Conservation (phyloP, 2,329 filamentous ascomycete genomes). For the Diaporthe aspalathi region DNA sequence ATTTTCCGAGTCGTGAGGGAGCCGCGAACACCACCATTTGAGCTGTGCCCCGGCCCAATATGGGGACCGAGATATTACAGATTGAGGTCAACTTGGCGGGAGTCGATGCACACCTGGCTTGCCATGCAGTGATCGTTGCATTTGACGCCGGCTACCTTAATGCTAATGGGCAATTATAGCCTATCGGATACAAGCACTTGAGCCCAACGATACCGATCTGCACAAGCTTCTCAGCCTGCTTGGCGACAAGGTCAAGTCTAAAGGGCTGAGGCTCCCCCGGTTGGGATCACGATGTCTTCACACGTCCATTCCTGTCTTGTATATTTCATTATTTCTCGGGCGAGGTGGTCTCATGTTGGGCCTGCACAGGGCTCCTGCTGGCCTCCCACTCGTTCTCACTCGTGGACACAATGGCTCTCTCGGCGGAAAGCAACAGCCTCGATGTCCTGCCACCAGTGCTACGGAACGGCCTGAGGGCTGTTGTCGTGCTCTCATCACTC, state of each 20-base stretch:
- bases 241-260: neutral
- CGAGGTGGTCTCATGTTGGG: neutral
- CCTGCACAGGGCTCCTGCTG: neutral
- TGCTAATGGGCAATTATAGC: conserved; percentile 7
- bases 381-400: neutral
- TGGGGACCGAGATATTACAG: neutral
- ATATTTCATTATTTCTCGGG: neutral
- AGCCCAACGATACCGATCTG: neutral
- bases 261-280: neutral
- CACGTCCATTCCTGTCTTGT: neutral
- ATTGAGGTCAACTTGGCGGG: neutral
- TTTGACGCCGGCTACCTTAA: conserved; percentile 19
- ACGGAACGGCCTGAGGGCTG: conserved; percentile 42
- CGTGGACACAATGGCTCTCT: neutral
- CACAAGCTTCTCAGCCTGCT: conserved; percentile 10
- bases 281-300: no score
- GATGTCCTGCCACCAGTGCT: conserved; percentile 41
- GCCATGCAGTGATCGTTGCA: neutral
- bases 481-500: conserved; percentile 43
- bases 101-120: neutral
- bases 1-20: neutral
- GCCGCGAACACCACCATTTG: neutral
- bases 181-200: neutral
- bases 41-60: neutral
- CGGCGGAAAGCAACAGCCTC: conserved; percentile 41